Evolutionary conservation across 2,329 filamentous ascomycete species (phyloP), one percentile per base, ranked within the genome.

Genomic region (Colletotrichum somersetense): DNA sequence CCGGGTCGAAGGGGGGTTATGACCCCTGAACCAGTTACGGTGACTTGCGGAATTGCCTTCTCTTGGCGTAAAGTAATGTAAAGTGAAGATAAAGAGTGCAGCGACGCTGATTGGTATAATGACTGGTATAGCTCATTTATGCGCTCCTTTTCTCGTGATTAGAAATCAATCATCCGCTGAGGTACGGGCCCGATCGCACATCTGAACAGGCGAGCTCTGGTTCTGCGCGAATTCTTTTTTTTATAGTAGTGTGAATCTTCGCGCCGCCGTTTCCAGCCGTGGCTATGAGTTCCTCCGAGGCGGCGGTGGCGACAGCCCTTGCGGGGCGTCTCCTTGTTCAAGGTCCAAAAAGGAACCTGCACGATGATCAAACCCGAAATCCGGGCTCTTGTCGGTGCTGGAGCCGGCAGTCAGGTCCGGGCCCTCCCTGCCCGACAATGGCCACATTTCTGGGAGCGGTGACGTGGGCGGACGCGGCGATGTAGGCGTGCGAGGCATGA

Each of bases 231-330:
- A 26, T 26, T 26, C 3, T 67, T 35, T 18, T 52, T 67, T 44
- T 40, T 7, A 35, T 18, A 26, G 18, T 23, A n/a, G 18, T n/a
- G 30, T 30, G 14, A n/a, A 10, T 18, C 48, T 56, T 12, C 14
- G 30, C 44, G 16, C 46, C 30, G 35, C 20, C 52, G 10, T 63
- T 55, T 40, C 53, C 35, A 11, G 58, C 23, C 46, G 57, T 48
- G 18, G 44, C 58, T 72, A 72, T 18, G 69, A 38, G 55, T 55
- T 55, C 65, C 69, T 68, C 58, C 69, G 69, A 59, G 65, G 65
- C 59, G 69, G 69, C n/a, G 69, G 65, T 33, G 69, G 69, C 33
- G 69, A 72, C 23, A 72, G 35, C 18, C 69, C 69, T 23, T 69
- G 50, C 14, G 44, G 69, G 1, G 48, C 58, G 10, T 62, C 58